Evolutionary conservation across 306 rosid genomes (phyloP).

Genomic region (Pterocarpus santalinus): DNA sequence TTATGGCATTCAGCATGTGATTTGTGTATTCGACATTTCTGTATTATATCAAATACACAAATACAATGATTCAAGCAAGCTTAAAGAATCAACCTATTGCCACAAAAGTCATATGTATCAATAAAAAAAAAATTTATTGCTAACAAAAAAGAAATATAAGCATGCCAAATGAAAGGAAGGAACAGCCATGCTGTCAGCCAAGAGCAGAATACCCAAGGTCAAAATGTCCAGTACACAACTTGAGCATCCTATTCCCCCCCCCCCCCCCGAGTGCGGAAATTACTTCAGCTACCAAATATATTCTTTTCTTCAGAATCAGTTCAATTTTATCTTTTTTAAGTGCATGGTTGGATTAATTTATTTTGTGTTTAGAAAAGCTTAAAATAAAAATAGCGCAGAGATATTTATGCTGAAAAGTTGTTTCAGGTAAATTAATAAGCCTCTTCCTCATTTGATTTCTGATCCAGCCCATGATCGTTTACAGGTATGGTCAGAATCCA

Average conservation of each 20-base stretch:
- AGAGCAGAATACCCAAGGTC: slow-evolving; percentile 5
- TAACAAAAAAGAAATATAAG: slow-evolving; percentile 1
- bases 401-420: not conserved
- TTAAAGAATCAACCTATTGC: slow-evolving; percentile 31
- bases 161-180: slow-evolving; percentile 5
- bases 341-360: slow-evolving; percentile 9
- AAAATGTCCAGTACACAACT: slow-evolving; percentile 27
- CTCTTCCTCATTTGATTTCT: not conserved
- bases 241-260: not conserved
- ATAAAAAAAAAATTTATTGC: not conserved
- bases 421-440: not conserved
- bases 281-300: slow-evolving; percentile 23
- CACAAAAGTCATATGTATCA: slow-evolving; percentile 22
- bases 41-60: not conserved
- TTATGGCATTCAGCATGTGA: slow-evolving; percentile 17
- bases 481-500: not conserved
- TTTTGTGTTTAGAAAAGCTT: not conserved
- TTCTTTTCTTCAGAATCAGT: slow-evolving; percentile 6
- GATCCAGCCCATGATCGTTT: not conserved
- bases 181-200: slow-evolving; percentile 2
- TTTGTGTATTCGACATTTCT: not conserved
- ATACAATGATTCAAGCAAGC: slow-evolving; percentile 31
- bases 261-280: too few relatives aligned
- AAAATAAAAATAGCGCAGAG: not conserved
- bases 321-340: not conserved